Evolutionary conservation across 1,284 basidiomycete genomes (phyloP).

Genomic region (Schizophyllum commune): DNA sequence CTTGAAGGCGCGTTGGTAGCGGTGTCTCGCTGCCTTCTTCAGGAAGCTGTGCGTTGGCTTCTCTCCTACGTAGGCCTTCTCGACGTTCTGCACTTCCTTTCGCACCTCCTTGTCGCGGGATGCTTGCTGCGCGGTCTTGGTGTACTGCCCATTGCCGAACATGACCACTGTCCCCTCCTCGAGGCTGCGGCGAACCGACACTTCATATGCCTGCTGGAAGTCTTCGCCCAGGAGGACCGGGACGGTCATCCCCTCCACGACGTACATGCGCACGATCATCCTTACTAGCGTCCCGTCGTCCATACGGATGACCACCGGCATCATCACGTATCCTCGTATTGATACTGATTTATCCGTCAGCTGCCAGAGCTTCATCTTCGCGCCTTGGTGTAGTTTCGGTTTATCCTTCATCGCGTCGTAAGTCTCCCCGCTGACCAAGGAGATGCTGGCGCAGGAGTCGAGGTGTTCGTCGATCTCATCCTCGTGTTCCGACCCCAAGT

Average conservation of each 20-base stretch:
- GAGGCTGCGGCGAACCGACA: not conserved
- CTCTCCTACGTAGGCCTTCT: not conserved
- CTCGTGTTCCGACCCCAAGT: not conserved
- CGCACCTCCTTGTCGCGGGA: not conserved
- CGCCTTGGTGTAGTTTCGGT: not conserved
- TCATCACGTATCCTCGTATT: not conserved
- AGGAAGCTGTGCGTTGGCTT: not conserved
- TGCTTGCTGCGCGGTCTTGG: not conserved
- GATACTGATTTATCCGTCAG: not conserved
- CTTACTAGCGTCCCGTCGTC: not conserved
- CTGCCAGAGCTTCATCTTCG: not conserved
- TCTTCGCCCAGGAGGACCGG: constrained; percentile 9
- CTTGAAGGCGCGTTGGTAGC: not conserved
- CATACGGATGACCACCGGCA: not conserved
- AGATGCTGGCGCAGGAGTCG: not conserved
- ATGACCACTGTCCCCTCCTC: not conserved
- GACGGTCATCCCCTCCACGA: constrained; percentile 5
- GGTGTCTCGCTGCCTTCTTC: not conserved
- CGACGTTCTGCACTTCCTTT: not conserved
- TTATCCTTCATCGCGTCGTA: not conserved
- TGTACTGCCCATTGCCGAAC: not conserved
- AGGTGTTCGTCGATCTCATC: not conserved
- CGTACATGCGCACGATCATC: constrained; percentile 2
- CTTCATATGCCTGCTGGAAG: constrained; percentile 5
- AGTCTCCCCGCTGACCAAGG: not conserved